Evolutionary conservation across 2,329 filamentous ascomycete species (phyloP).

Genomic region (Colletotrichum neosansevieriae): DNA sequence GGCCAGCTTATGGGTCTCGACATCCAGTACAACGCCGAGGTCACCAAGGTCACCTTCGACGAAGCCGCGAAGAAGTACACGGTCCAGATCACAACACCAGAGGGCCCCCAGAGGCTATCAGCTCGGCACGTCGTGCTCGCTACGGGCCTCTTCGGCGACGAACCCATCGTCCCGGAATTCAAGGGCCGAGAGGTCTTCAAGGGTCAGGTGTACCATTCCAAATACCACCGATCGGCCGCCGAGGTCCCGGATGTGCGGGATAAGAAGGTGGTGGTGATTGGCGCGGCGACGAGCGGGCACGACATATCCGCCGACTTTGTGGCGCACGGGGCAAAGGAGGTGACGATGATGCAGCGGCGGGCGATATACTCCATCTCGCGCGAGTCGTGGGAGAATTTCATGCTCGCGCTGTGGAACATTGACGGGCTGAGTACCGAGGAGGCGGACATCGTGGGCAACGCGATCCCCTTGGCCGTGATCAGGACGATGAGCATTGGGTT

Average conservation of each 20-base stretch:
- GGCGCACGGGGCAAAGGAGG: slow-evolving; percentile 58
- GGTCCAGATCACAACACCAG: slow-evolving; percentile 46
- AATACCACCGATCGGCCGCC: slow-evolving; percentile 55
- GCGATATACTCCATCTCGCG: slow-evolving; percentile 63
- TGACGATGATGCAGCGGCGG: slow-evolving; percentile 66
- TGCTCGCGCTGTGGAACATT: slow-evolving; percentile 52
- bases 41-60: slow-evolving; percentile 55
- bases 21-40: slow-evolving; percentile 54
- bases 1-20: slow-evolving; percentile 62
- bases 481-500: slow-evolving; percentile 57
- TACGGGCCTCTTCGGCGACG: slow-evolving; percentile 58
- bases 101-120: slow-evolving; percentile 45
- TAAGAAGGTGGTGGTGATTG: slow-evolving; percentile 62
- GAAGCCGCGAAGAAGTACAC: slow-evolving; percentile 53
- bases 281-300: slow-evolving; percentile 62
- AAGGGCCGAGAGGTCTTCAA: slow-evolving; percentile 54
- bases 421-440: slow-evolving; percentile 60
- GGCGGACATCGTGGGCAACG: slow-evolving; percentile 60
- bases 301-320: slow-evolving; percentile 64
- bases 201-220: slow-evolving; percentile 58
- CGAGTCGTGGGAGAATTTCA: slow-evolving; percentile 54
- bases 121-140: slow-evolving; percentile 61
- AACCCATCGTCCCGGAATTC: slow-evolving; percentile 54
- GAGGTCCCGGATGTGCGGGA: slow-evolving; percentile 42
- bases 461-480: slow-evolving; percentile 59